Evolutionary conservation across 352 stramenopile genomes (phyloP).

Genomic region (Phytophthora hybrid): DNA sequence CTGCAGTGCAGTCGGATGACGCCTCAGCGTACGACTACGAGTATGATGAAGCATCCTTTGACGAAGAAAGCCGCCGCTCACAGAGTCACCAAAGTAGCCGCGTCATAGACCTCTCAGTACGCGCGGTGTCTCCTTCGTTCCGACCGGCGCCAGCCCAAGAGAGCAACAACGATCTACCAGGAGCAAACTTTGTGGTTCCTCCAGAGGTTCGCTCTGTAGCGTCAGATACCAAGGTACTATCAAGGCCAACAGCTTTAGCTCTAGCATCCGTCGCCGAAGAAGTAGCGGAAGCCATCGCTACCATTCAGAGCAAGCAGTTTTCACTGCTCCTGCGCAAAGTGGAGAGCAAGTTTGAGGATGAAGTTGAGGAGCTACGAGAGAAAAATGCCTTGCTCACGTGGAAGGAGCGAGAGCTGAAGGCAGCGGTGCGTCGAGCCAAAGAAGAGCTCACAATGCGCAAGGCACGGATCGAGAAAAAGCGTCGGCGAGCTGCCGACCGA

Average conservation of each 20-base stretch:
- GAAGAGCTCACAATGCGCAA: constrained; percentile 79
- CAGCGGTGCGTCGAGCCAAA: constrained; percentile 59
- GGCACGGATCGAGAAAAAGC: constrained; percentile 77
- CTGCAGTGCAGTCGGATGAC: constrained; percentile 21
- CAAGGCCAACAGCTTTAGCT: constrained; percentile 37
- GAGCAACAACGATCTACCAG: constrained; percentile 22
- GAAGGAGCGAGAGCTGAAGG: constrained; percentile 81
- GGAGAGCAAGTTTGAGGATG: constrained; percentile 83
- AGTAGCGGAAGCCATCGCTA: constrained; percentile 34
- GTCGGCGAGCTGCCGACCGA: constrained; percentile 65
- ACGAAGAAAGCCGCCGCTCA: constrained; percentile 70
- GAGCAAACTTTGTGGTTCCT: constrained; percentile 19
- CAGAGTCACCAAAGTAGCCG: constrained; percentile 51
- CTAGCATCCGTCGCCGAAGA: constrained; percentile 34
- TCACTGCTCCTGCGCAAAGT: constrained; percentile 80
- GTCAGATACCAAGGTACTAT: constrained; percentile 56
- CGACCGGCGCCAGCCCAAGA: constrained; percentile 23
- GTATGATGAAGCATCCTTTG: constrained; percentile 75
- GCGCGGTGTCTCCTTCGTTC: constrained; percentile 50
- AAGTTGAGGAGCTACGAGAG: constrained; percentile 78
- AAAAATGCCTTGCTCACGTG: constrained; percentile 72
- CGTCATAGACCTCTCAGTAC: constrained; percentile 74
- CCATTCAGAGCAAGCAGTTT: constrained; percentile 52
- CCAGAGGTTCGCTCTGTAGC: constrained; percentile 43
- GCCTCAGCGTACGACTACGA: constrained; percentile 57